A percentile compares a stretch with the other conserved stretches of the same genome.
phyloP scores from a whole-genome alignment of 1,284 basidiomycete species.

The Anthracocystis panici-leucophaei region DNA sequence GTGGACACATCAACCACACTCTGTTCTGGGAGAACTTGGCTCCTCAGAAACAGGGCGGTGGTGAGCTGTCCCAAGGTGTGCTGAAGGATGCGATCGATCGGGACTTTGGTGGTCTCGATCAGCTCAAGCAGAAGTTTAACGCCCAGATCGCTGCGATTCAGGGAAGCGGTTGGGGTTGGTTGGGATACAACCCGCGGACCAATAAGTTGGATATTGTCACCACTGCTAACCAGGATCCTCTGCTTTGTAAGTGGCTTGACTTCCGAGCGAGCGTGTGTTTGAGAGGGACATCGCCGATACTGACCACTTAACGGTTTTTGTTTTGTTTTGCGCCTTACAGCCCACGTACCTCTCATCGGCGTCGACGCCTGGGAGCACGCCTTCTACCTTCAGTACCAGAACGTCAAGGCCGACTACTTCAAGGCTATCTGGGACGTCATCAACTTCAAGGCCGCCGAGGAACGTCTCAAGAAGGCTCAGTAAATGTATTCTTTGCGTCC shows the following conservation, averaged over 20 bases:
- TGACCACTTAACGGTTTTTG: slow-evolving; percentile 1
- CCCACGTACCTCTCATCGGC: slow-evolving; percentile 66
- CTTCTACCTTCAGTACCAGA: slow-evolving; percentile 69
- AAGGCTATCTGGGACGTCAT: slow-evolving; percentile 69
- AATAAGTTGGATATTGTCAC: slow-evolving; percentile 65
- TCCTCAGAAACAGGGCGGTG: slow-evolving; percentile 62
- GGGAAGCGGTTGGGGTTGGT: slow-evolving; percentile 68
- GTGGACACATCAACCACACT: slow-evolving; percentile 69
- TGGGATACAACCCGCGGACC: slow-evolving; percentile 60
- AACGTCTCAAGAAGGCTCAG: slow-evolving; percentile 64
- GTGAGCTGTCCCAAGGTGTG: slow-evolving; percentile 57
- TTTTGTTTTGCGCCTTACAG: slow-evolving; percentile 12
- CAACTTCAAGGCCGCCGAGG: slow-evolving; percentile 69
- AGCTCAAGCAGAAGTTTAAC: slow-evolving; percentile 63
- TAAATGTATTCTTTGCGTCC: slow-evolving; percentile 12
- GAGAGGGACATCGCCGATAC: not conserved
- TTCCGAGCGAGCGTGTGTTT: not conserved
- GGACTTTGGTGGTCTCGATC: slow-evolving; percentile 66
- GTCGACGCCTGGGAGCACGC: slow-evolving; percentile 69
- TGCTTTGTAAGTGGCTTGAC: slow-evolving; percentile 46
- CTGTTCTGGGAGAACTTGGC: slow-evolving; percentile 69
- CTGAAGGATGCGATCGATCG: slow-evolving; percentile 66
- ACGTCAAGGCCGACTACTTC: slow-evolving; percentile 69
- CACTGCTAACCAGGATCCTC: slow-evolving; percentile 68
- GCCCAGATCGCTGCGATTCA: slow-evolving; percentile 65